phyloP scores from a whole-genome alignment of 116 monocot genomes.

The Zostera marina region DNA sequence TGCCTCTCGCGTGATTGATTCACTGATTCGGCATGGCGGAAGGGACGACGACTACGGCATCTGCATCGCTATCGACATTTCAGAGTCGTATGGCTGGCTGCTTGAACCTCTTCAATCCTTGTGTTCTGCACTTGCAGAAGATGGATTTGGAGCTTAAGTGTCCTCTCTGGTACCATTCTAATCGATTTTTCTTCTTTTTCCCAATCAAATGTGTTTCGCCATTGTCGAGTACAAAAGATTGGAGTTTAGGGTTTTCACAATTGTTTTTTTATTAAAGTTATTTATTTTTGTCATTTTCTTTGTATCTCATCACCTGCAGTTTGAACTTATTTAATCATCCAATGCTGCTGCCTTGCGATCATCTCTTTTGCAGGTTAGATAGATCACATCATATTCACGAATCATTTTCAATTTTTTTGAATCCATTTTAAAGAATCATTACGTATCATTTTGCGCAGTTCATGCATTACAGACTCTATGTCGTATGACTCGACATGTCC shows the following conservation, averaged over 20 bases:
- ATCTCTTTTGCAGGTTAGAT: slow-evolving; percentile 67
- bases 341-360: slow-evolving; percentile 57
- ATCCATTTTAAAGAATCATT: slow-evolving; percentile 1
- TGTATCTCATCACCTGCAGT: slow-evolving; percentile 35
- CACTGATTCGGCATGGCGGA: too few species aligned
- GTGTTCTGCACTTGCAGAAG: slow-evolving; percentile 17
- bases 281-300: neutral
- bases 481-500: slow-evolving; percentile 22
- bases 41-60: neutral
- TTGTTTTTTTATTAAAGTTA: neutral
- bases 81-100: neutral
- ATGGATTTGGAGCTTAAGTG: slow-evolving; percentile 24
- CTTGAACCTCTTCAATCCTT: slow-evolving; percentile 9
- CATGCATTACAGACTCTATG: slow-evolving; percentile 22
- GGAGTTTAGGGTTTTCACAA: neutral
- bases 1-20: too few species aligned
- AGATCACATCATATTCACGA: neutral
- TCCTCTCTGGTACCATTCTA: slow-evolving; percentile 6
- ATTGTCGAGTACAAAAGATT: neutral
- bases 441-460: slow-evolving; percentile 22
- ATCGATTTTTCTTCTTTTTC: neutral
- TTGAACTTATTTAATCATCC: slow-evolving; percentile 55
- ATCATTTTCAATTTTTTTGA: neutral
- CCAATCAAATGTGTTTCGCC: neutral
- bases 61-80: neutral